These are phyloP conservation scores for Phytophthora pseudosyringae DNA, from an alignment of 352 stramenopile genomes.

Conservation along the genomic window DNA sequence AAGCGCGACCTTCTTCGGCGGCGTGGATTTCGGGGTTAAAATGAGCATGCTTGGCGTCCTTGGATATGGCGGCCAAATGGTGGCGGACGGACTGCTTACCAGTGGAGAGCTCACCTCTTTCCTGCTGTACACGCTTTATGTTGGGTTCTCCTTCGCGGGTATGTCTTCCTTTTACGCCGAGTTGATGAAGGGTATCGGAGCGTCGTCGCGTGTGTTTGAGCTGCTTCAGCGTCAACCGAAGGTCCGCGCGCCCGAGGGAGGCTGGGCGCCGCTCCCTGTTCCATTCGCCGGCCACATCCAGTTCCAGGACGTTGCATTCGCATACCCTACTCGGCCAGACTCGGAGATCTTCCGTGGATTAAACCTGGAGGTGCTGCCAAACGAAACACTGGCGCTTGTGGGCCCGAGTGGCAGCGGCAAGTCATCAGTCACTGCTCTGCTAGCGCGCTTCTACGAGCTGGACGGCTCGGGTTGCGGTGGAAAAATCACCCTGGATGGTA, in stretches of 20 bases:
- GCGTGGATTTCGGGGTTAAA: conserved; percentile 86
- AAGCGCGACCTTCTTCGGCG: conserved; percentile 86
- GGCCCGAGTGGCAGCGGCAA: conserved; percentile 76
- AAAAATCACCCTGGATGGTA: conserved; percentile 63
- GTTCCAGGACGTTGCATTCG: conserved; percentile 87
- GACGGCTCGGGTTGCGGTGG: conserved; percentile 52
- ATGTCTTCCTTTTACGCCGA: conserved; percentile 94
- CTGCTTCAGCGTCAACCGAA: conserved; percentile 87
- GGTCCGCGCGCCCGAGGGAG: conserved; percentile 45
- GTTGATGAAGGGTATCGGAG: conserved; percentile 90
- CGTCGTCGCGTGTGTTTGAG: conserved; percentile 91
- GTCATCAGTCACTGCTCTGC: conserved; percentile 71
- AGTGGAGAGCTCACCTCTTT: conserved; percentile 94
- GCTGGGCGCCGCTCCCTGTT: conserved; percentile 38
- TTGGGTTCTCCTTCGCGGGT: conserved; percentile 88
- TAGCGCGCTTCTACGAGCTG: conserved; percentile 81
- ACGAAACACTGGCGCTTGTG: conserved; percentile 80
- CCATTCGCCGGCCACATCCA: conserved; percentile 62
- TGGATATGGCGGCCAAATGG: conserved; percentile 93
- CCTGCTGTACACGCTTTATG: conserved; percentile 94
- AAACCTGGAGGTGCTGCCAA: conserved; percentile 62
- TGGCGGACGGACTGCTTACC: conserved; percentile 84
- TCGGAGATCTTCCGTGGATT: conserved; percentile 57
- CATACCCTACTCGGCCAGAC: conserved; percentile 68
- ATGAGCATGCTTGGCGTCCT: conserved; percentile 91